These are phyloP conservation scores for Aspergillus sergii DNA, from an alignment of 2,329 filamentous ascomycete genomes.

Conservation along the genomic window DNA sequence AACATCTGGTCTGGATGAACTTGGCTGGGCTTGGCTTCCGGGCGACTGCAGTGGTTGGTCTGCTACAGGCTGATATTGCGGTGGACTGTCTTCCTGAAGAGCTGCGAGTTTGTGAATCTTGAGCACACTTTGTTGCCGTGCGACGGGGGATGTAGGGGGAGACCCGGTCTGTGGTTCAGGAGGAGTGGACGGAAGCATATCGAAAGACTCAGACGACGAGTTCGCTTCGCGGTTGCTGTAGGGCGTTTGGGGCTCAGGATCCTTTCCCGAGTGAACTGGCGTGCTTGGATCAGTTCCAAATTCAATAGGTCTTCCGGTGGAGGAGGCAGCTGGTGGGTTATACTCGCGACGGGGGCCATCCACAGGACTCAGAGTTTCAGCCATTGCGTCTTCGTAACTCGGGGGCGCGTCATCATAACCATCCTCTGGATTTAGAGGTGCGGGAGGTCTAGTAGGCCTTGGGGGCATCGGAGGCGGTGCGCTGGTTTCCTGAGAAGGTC, in stretches of 20 bases:
- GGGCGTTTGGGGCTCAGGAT: slow-evolving; percentile 29
- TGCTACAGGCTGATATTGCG: slow-evolving; percentile 33
- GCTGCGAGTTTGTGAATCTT: slow-evolving; percentile 30
- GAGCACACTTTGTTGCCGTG: slow-evolving; percentile 35
- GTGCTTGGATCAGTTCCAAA: slow-evolving; percentile 42
- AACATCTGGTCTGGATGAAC: slow-evolving; percentile 25
- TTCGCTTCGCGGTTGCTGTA: slow-evolving; percentile 24
- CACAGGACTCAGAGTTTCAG: slow-evolving; percentile 73
- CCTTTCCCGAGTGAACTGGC: slow-evolving; percentile 34
- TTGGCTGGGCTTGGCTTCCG: slow-evolving; percentile 18
- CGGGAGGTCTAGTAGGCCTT: slow-evolving; percentile 33
- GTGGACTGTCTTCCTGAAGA: slow-evolving; percentile 33
- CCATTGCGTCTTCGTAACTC: slow-evolving; percentile 92
- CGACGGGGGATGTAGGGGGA: slow-evolving; percentile 32
- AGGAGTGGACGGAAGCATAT: slow-evolving; percentile 42
- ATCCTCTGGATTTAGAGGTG: slow-evolving; percentile 26
- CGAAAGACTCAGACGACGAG: slow-evolving; percentile 42
- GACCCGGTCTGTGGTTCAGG: slow-evolving; percentile 39
- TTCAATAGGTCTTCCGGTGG: slow-evolving; percentile 31
- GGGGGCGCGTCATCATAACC: slow-evolving; percentile 76
- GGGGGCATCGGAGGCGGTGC: slow-evolving; percentile 45
- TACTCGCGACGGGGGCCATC: slow-evolving; percentile 65
- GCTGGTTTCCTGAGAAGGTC: slow-evolving; percentile 23
- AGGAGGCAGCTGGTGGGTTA: slow-evolving; percentile 45
- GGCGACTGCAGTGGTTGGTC: slow-evolving; percentile 19